These are phyloP conservation scores for Leccinum olivaceopallidum DNA, from an alignment of 768 basidiomycete genomes.

Conservation along the genomic window DNA sequence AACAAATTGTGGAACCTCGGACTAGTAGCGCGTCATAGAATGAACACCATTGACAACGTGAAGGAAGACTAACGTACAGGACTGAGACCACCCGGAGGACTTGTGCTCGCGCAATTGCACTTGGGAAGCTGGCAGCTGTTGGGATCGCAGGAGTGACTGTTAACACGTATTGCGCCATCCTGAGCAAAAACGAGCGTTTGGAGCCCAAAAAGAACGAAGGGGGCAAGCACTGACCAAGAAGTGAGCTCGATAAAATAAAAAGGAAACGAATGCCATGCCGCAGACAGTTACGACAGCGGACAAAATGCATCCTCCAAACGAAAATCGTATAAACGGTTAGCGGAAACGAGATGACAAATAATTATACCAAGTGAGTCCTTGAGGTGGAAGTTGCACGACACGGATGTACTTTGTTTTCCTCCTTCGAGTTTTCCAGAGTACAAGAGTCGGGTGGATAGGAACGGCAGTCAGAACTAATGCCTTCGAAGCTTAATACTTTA, in stretches of 20 bases:
- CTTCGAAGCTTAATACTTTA: too few species aligned
- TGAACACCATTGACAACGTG: background rate
- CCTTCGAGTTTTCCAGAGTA: too few species aligned
- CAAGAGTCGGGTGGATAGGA: too few species aligned
- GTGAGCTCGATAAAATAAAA: background rate
- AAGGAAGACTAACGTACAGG: background rate
- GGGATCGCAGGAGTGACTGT: constrained; percentile 1
- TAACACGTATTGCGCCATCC: background rate
- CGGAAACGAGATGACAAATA: background rate
- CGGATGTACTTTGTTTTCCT: too few species aligned
- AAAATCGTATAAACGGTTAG: background rate
- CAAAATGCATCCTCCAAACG: background rate
- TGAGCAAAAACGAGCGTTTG: background rate
- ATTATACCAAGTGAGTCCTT: background rate
- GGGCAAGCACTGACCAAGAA: background rate
- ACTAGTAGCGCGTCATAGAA: background rate
- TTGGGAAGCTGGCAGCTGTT: constrained; percentile 1
- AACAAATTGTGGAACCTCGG: constrained; percentile 1
- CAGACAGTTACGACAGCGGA: background rate
- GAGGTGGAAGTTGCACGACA: background rate
- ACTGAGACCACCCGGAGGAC: constrained; percentile 3
- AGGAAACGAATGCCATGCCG: background rate
- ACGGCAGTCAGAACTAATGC: too few species aligned
- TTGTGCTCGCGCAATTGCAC: constrained; percentile 6
- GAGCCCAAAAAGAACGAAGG: background rate